Conservation (phyloP, 495 filamentous ascomycete species). For the Amorphotheca resinae region DNA sequence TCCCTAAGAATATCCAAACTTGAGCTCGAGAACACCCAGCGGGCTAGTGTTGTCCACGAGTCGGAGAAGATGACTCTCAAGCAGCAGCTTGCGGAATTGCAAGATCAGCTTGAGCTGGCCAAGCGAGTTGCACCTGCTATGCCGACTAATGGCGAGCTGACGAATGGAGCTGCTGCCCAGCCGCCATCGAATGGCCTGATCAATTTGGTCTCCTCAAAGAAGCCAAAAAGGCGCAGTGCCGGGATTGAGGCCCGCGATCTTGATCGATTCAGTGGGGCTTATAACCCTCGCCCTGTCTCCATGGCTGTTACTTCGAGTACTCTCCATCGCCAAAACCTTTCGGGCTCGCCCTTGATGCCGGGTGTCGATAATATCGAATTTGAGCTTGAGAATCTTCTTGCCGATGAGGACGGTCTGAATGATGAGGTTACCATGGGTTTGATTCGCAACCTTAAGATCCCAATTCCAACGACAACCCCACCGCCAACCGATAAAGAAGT, state of each 20-base stretch:
- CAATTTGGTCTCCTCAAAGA: constrained; percentile 94
- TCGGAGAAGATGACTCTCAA: constrained; percentile 71
- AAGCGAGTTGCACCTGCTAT: constrained; percentile 49
- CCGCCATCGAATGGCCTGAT: constrained; percentile 66
- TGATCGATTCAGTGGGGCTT: constrained; percentile 80
- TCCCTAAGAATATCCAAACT: constrained; percentile 59
- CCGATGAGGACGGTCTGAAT: constrained; percentile 89
- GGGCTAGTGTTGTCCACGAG: constrained; percentile 58
- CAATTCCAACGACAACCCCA: constrained; percentile 67
- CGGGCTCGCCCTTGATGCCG: constrained; percentile 61
- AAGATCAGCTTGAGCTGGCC: constrained; percentile 83
- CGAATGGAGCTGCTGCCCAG: constrained; percentile 48
- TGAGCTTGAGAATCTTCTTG: constrained; percentile 84
- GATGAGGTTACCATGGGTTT: constrained; percentile 93
- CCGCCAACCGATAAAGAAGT: constrained; percentile 96
- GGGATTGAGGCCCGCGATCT: constrained; percentile 74
- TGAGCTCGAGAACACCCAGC: constrained; percentile 64
- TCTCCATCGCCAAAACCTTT: constrained; percentile 48
- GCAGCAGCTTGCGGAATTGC: constrained; percentile 77
- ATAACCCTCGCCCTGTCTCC: constrained; percentile 88
- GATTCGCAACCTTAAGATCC: constrained; percentile 93
- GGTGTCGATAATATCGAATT: constrained; percentile 77
- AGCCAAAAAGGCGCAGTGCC: constrained; percentile 88
- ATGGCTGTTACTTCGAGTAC: constrained; percentile 67
- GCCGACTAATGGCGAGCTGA: constrained; percentile 53